Evolutionary conservation across 1,284 basidiomycete species (phyloP), one percentile per base, ranked within the genome.

Genomic region (Pulveroboletus sp.): DNA sequence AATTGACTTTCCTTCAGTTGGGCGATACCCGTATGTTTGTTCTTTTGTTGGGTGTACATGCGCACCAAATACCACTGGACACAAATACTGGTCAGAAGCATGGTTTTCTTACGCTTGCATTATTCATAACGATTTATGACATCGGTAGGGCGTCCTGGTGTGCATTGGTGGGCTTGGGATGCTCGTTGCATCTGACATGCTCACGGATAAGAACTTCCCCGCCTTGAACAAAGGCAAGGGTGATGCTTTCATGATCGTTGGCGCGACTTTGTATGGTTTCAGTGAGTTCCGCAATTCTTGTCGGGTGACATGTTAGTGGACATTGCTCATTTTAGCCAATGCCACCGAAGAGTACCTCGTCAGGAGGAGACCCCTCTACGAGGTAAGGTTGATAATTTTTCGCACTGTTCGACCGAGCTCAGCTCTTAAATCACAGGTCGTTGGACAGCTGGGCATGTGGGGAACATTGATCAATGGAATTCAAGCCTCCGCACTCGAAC

Each of bases 311-410:
- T 22, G 22, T 46, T 17, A 4, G 31, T 52, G 39, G 17, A 57
- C 48, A 50, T 33, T 1, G 4, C 39, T 12, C 15, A 28, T 52
- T 36, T 54, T 56, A 91, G 89, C 89, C 15, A 94, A 94, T 64
- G 89, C 91, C 28, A 90, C 91, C 1, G 92, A 94, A 69, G 91
- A 94, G 68, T 90, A 89, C 71, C 85, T 94, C 61, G 92, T 94
- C 20, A 81, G 92, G 57, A 83, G 76, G 59, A 79, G 85, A 12
- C 92, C 92, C 9, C 75, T 94, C 33, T 94, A 93, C 67, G 92
- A 94, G 73, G 80, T 80, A 24, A 40, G 56, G 56, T 29, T n/a
- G 22, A 22, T 31, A 20, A 25, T 14, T 43, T 12, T 58, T 64
- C 25, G 31, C 35, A 2, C n/a, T 46, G 12, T 51, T 44, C 35